Evolutionary conservation across 176 grass and related monocot species (phyloP).

Genomic region (Eragrostis curvula): DNA sequence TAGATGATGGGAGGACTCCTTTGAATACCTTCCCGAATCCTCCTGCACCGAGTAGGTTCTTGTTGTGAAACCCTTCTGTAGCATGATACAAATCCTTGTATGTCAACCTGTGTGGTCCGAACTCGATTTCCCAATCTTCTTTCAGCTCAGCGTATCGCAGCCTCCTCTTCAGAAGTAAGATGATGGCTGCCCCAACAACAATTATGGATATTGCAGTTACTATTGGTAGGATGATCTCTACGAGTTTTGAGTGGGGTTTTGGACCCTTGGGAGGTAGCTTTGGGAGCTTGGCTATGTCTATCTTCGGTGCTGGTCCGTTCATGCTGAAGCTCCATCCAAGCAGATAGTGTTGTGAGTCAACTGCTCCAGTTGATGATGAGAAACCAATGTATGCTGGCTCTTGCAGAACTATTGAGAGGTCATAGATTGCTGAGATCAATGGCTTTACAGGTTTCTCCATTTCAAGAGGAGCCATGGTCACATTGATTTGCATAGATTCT

Average conservation of each 20-base stretch:
- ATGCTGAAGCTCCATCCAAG: too few species aligned
- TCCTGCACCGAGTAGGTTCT: conserved; percentile 14
- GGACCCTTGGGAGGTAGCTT: background rate
- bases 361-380: conserved; percentile 27
- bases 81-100: conserved; percentile 5
- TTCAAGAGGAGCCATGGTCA: conserved; percentile 10
- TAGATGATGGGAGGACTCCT: too few species aligned
- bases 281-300: conserved; percentile 7
- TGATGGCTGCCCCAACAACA: background rate
- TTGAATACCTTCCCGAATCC: too few species aligned
- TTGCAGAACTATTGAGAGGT: background rate
- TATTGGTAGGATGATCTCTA: conserved; percentile 20
- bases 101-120: conserved; percentile 13
- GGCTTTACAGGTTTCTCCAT: conserved; percentile 20
- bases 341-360: conserved; percentile 14
- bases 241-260: conserved; percentile 4
- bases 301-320: conserved; percentile 11
- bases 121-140: conserved; percentile 38
- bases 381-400: conserved; percentile 25
- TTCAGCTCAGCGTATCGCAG: conserved; percentile 21
- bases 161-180: conserved; percentile 3
- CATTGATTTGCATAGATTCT: conserved; percentile 17
- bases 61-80: conserved; percentile 10
- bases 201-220: conserved; percentile 5
- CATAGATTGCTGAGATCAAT: background rate